Evolutionary conservation across 768 basidiomycete genomes (phyloP).

Genomic region (Panus rudis): DNA sequence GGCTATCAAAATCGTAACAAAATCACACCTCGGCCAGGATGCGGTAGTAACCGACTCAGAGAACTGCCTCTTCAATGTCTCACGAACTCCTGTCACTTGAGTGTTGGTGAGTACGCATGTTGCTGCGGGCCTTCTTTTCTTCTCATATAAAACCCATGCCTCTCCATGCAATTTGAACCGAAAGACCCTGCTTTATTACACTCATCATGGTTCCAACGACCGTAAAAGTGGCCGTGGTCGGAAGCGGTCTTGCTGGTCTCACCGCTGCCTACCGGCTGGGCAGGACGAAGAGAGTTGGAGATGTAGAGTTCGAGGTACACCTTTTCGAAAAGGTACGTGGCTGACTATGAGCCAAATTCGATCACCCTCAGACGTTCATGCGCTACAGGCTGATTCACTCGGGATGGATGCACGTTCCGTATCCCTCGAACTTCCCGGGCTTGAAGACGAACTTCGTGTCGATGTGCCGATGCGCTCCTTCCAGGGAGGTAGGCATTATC

Average conservation of each 20-base stretch:
- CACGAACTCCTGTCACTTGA: too few species aligned
- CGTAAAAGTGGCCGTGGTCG: slow-evolving; percentile 63
- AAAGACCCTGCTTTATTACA: too few species aligned
- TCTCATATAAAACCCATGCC: too few species aligned
- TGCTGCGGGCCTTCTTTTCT: too few species aligned
- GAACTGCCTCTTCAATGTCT: too few species aligned
- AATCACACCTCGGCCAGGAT: too few species aligned
- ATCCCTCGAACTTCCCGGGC: slow-evolving; percentile 33
- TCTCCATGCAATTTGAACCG: too few species aligned
- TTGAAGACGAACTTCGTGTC: slow-evolving; percentile 42
- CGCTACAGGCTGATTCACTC: slow-evolving; percentile 39
- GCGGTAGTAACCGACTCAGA: too few species aligned
- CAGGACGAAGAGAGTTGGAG: slow-evolving; percentile 20
- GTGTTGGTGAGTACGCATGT: too few species aligned
- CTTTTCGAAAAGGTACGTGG: slow-evolving; percentile 66
- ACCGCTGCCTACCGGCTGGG: slow-evolving; percentile 57
- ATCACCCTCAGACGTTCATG: neutral
- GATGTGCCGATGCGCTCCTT: slow-evolving; percentile 83
- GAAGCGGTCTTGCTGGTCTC: slow-evolving; percentile 68
- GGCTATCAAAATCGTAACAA: too few species aligned
- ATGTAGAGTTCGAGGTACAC: slow-evolving; percentile 57
- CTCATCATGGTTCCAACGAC: too few species aligned
- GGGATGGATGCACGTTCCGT: slow-evolving; percentile 68
- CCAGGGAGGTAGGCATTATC: slow-evolving; percentile 52
- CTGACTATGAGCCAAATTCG: neutral